Conservation (phyloP, 305 asterid species). For the Fraxinus xanthoxyloides region DNA sequence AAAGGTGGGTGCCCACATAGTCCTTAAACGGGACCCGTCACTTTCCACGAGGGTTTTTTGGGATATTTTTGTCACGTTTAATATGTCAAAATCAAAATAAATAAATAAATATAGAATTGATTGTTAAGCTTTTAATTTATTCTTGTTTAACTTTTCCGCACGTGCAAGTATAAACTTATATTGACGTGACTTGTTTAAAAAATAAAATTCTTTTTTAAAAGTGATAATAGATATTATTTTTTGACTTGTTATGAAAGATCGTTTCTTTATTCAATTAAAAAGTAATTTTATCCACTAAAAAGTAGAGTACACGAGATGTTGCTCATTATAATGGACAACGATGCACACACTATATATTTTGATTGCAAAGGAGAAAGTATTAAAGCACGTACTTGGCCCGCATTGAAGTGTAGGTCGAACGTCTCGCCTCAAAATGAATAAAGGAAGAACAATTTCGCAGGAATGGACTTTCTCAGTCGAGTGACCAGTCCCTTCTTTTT, state of each 20-base stretch:
- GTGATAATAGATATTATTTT: background rate
- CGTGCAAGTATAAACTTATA: background rate
- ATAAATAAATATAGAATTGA: background rate
- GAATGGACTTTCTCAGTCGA: background rate
- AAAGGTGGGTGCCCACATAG: background rate
- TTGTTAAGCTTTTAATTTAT: background rate
- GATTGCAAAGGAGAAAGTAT: too few relatives aligned
- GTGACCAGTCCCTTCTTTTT: background rate
- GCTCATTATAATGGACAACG: too few relatives aligned
- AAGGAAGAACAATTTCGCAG: too few relatives aligned
- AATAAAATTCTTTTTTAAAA: too few relatives aligned
- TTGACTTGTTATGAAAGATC: too few relatives aligned
- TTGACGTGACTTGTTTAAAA: background rate
- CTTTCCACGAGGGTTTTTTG: background rate
- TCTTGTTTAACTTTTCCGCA: background rate
- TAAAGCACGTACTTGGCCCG: too few relatives aligned
- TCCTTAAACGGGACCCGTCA: background rate
- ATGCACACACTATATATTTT: too few relatives aligned
- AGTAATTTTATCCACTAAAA: too few relatives aligned
- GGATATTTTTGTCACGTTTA: background rate
- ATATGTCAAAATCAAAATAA: background rate
- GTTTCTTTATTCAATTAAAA: too few relatives aligned
- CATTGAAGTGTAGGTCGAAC: too few relatives aligned
- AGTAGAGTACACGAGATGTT: too few relatives aligned
- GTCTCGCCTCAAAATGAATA: too few relatives aligned